Evolutionary conservation across 2,329 filamentous ascomycete species (phyloP).

Genomic region (Alternaria panax): DNA sequence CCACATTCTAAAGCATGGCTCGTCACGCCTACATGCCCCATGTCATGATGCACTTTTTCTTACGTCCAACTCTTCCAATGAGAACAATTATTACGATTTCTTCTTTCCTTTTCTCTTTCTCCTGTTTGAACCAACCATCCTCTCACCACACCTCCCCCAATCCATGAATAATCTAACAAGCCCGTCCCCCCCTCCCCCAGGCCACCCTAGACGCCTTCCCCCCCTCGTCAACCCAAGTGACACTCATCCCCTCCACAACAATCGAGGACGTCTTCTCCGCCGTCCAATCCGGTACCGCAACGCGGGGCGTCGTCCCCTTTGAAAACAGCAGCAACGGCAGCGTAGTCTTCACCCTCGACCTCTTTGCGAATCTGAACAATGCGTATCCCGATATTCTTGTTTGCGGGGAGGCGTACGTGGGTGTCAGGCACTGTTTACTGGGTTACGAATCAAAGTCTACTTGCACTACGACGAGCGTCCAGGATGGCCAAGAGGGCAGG

Average conservation of each 20-base stretch:
- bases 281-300: slow-evolving; percentile 70
- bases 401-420: slow-evolving; percentile 83
- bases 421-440: slow-evolving; percentile 87
- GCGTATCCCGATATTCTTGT: slow-evolving; percentile 74
- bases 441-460: slow-evolving; percentile 52
- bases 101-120: neutral
- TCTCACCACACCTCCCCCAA: neutral
- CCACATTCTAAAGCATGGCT: neutral
- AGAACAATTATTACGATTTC: neutral
- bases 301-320: slow-evolving; percentile 86
- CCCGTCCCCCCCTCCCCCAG: no score
- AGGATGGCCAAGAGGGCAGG: neutral
- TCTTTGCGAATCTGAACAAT: slow-evolving; percentile 76
- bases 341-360: slow-evolving; percentile 88
- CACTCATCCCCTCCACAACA: slow-evolving; percentile 53
- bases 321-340: slow-evolving; percentile 96
- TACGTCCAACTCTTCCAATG: neutral
- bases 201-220: slow-evolving; percentile 62
- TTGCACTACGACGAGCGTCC: no score
- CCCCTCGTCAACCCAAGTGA: slow-evolving; percentile 27
- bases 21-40: neutral
- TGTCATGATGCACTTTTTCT: neutral
- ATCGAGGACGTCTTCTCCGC: slow-evolving; percentile 78
- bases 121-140: neutral
- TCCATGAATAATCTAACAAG: neutral